These are phyloP conservation scores for Thelephora terrestris DNA, from an alignment of 1,284 basidiomycete species.

Conservation along the genomic window DNA sequence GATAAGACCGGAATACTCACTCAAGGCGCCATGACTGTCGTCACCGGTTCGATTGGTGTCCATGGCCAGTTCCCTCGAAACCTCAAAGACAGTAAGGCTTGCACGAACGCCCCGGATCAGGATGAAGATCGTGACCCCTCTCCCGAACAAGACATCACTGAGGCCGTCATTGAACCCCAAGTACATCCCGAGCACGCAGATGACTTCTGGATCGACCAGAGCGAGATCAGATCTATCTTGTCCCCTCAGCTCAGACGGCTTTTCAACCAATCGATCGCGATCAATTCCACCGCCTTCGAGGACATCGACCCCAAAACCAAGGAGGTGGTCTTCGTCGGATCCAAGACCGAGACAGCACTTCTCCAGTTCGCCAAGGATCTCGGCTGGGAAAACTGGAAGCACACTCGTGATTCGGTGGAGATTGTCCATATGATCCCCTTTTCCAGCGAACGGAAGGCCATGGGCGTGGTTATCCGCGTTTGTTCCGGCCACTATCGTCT, in stretches of 20 bases:
- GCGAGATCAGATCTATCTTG: constrained; percentile 56
- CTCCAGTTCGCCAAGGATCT: constrained; percentile 85
- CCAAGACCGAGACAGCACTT: constrained; percentile 94
- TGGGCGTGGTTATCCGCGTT: constrained; percentile 82
- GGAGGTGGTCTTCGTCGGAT: constrained; percentile 75
- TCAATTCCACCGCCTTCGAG: constrained; percentile 97
- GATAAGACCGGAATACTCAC: constrained; percentile 95
- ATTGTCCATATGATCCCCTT: constrained; percentile 92
- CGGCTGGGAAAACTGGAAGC: constrained; percentile 71
- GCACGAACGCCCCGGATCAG: constrained; percentile 66
- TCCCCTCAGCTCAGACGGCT: constrained; percentile 54
- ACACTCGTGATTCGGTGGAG: constrained; percentile 55
- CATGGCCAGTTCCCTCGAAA: constrained; percentile 87
- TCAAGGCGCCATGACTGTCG: constrained; percentile 94
- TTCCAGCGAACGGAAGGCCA: constrained; percentile 90
- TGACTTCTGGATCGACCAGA: constrained; percentile 84
- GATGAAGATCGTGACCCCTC: background rate
- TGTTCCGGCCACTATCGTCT: constrained; percentile 43
- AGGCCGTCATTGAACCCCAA: constrained; percentile 20
- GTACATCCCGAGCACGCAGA: constrained; percentile 30
- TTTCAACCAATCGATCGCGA: constrained; percentile 80
- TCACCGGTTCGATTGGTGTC: constrained; percentile 90
- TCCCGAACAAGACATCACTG: constrained; percentile 10
- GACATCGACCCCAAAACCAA: constrained; percentile 62
- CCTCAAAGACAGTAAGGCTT: constrained; percentile 64